Conservation (phyloP, 179 eudicot genomes). For the Patellifolia procumbens region DNA sequence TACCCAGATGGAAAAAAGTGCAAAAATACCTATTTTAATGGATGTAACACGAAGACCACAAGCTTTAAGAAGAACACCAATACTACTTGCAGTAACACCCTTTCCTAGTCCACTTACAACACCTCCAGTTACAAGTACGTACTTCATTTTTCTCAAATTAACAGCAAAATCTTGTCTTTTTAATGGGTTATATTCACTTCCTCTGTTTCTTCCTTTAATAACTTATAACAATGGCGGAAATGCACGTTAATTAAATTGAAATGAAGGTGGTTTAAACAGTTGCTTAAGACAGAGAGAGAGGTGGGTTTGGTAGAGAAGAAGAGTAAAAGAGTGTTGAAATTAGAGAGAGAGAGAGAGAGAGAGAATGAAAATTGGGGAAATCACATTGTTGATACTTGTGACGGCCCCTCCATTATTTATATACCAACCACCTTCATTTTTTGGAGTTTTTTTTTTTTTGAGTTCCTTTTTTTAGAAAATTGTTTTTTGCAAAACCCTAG, state of each 20-base stretch:
- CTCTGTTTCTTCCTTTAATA: background rate
- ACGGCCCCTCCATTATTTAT: constrained; percentile 2
- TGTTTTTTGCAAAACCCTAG: background rate
- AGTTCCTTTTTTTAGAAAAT: background rate
- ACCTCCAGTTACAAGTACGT: constrained; percentile 87
- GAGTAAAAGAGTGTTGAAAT: no score
- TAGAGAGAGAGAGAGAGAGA: background rate
- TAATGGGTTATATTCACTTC: background rate
- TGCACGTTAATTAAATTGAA: constrained; percentile 1
- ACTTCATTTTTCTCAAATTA: constrained; percentile 55
- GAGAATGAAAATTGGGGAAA: background rate
- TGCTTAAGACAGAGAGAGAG: background rate
- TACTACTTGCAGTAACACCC: constrained; percentile 91
- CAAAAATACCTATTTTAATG: constrained; percentile 69
- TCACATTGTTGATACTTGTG: background rate
- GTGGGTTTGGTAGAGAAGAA: background rate
- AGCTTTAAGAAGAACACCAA: constrained; percentile 76
- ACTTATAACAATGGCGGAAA: background rate
- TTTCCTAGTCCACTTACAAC: constrained; percentile 88
- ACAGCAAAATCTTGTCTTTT: background rate
- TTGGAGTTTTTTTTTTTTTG: background rate
- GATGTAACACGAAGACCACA: constrained; percentile 91
- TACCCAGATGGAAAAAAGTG: constrained; percentile 5
- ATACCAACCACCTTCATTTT: background rate
- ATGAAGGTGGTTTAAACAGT: constrained; percentile 3